Evolutionary conservation across 768 basidiomycete species (phyloP).

Genomic region (Rhodotorula kratochvilovae): DNA sequence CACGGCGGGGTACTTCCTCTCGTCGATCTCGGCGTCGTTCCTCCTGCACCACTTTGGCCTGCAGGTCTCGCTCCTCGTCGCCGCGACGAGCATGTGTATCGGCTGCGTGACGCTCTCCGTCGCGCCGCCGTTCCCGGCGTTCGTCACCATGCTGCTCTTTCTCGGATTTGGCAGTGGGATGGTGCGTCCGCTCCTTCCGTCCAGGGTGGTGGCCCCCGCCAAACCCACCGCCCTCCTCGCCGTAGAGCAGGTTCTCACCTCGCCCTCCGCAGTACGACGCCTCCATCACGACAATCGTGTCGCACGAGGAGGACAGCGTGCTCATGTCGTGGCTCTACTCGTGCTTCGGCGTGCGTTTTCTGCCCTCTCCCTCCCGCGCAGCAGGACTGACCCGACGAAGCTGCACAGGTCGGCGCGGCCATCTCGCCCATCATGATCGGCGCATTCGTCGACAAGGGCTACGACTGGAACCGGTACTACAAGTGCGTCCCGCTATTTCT

Average conservation of each 20-base stretch:
- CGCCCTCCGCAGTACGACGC: slow-evolving; percentile 25
- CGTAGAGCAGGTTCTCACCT: background rate
- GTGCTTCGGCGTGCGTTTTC: slow-evolving; percentile 16
- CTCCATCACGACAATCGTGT: slow-evolving; percentile 25
- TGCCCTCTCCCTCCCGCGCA: background rate
- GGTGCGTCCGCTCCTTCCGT: background rate
- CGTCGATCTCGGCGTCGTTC: slow-evolving; percentile 23
- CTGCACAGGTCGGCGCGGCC: slow-evolving; percentile 27
- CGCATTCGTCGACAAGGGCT: slow-evolving; percentile 23
- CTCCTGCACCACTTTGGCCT: slow-evolving; percentile 41
- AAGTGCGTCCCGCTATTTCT: background rate
- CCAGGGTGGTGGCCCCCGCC: no score
- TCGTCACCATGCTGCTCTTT: slow-evolving; percentile 24
- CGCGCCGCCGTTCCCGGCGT: slow-evolving; percentile 34
- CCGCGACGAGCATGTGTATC: background rate
- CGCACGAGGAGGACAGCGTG: slow-evolving; percentile 29
- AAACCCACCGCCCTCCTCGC: background rate
- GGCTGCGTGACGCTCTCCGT: slow-evolving; percentile 27
- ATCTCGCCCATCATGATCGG: slow-evolving; percentile 39
- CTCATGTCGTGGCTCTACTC: slow-evolving; percentile 32
- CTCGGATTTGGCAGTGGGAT: slow-evolving; percentile 35
- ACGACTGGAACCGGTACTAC: slow-evolving; percentile 24
- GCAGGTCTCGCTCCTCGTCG: slow-evolving; percentile 24
- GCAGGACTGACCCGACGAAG: background rate
- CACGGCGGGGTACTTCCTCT: slow-evolving; percentile 28